Evolutionary conservation across 306 rosid genomes (phyloP), one percentile per base, ranked within the genome.

Genomic region (Pyrus bretschneideri): DNA sequence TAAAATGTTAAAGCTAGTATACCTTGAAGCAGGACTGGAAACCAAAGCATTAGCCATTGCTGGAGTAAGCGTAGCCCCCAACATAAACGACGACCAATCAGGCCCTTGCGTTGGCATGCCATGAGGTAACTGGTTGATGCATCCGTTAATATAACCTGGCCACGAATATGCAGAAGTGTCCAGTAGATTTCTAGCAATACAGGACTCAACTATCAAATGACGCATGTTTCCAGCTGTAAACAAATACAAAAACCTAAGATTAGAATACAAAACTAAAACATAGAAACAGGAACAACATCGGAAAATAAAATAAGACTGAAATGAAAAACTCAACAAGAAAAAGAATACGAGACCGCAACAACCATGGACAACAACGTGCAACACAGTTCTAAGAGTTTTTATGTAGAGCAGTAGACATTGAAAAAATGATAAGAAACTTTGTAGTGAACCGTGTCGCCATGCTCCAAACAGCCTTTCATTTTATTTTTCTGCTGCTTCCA

Each of bases 21-120:
- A 95, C 99, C 99, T 90, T 84, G 97, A 88, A 76, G 99, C 97
- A 61, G 99, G 99, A 79, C 84, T 86, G 83, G 96, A 88, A 83
- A 85, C 88, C 93, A 95, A 76, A 73, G 91, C 91, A 81, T 88
- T 89, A 52, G 85, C 80, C 92, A 92, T 76, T 58, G 71, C 71
- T 30, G 95, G 88, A 76, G 87, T 88, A 76, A 92, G 92, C 8
- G 86, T 78, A 35, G 96, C 90, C 46, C 97, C 97, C 80, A 88
- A 87, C 97, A 88, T 82, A 85, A 90, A 92, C 62, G 97, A 86
- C 75, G 97, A 85, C 99, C 99, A 95, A 64, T 97, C 89, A 71
- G 93, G 89, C 42, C 83, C 86, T 82, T 90, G 98, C 82, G 90
- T 59, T 44, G 92, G 92, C 72, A 92, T 75, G 78, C 90, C 84